Conservation (phyloP, 2,329 filamentous ascomycete genomes). For the Arthrinium puccinioides region DNA sequence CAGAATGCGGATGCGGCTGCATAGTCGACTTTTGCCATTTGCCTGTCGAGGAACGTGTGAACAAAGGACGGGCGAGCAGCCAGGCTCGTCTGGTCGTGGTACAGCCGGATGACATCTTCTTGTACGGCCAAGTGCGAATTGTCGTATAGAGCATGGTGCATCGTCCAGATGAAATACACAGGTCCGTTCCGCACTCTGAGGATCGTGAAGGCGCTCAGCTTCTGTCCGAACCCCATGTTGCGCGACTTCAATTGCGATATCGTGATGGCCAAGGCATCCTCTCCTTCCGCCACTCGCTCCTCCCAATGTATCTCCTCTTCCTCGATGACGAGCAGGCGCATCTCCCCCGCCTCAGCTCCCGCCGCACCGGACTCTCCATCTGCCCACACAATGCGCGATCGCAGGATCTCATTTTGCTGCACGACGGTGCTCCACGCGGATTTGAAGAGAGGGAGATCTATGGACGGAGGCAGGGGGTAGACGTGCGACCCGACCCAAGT, state of each 20-base stretch:
- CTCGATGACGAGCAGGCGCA: constrained; percentile 10
- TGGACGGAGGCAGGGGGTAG: constrained; percentile 1
- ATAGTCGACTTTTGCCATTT: no score
- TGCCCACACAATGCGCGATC: constrained; percentile 1
- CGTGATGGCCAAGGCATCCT: not conserved
- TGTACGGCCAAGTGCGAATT: no score
- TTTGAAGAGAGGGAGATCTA: constrained; percentile 1
- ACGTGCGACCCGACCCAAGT: no score
- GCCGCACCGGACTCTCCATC: no score
- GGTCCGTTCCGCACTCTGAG: constrained; percentile 8
- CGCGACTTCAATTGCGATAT: no score
- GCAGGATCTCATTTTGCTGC: not conserved
- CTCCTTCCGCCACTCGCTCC: not conserved
- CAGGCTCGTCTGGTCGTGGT: no score
- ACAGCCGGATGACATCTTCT: no score
- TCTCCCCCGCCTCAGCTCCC: no score
- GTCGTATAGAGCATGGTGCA: constrained; percentile 25
- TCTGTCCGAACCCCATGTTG: constrained; percentile 12
- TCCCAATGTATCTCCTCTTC: not conserved
- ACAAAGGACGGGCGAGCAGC: no score
- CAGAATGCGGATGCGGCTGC: no score
- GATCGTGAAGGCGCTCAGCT: constrained; percentile 12
- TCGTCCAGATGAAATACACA: constrained; percentile 20
- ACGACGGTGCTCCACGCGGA: not conserved
- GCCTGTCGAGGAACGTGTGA: no score